These are phyloP conservation scores for Cytospora piceae DNA, from an alignment of 2,329 filamentous ascomycete genomes.

Conservation along the genomic window DNA sequence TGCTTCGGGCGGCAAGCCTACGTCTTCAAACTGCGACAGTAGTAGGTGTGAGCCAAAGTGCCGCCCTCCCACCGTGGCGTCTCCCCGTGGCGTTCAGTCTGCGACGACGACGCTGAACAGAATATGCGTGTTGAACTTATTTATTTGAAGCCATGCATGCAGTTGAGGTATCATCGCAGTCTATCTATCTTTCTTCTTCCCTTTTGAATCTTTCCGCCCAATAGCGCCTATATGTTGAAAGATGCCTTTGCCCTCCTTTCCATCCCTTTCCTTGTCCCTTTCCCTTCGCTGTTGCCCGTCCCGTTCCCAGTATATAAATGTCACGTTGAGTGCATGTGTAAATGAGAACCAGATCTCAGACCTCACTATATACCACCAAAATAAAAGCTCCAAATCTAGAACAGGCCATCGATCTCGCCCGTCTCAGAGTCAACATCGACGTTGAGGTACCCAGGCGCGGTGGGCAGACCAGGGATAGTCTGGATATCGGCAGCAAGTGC, in stretches of 20 bases:
- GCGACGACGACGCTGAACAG: background rate
- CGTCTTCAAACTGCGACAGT: background rate
- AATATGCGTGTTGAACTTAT: constrained; percentile 19
- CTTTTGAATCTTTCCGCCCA: constrained; percentile 6
- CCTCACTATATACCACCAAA: background rate
- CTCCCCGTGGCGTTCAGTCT: background rate
- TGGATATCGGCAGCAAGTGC: constrained; percentile 96
- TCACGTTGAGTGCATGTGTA: constrained; percentile 19
- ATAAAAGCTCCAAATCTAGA: constrained; percentile 57
- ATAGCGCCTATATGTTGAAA: constrained; percentile 28
- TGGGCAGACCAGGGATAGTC: constrained; percentile 94
- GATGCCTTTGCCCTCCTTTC: constrained; percentile 22
- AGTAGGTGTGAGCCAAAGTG: too few species aligned
- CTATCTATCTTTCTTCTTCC: background rate
- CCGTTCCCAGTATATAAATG: background rate
- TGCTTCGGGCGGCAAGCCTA: background rate
- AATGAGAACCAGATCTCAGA: background rate
- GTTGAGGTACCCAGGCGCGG: constrained; percentile 92
- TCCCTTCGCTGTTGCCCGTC: background rate
- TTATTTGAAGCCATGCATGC: constrained; percentile 18
- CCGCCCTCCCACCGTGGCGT: background rate
- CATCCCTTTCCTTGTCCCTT: constrained; percentile 3
- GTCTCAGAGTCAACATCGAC: constrained; percentile 83
- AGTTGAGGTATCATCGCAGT: constrained; percentile 26
- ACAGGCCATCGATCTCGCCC: constrained; percentile 86